phyloP scores from a whole-genome alignment of 805 yeast species.

The Nakazawaea molendinolei region DNA sequence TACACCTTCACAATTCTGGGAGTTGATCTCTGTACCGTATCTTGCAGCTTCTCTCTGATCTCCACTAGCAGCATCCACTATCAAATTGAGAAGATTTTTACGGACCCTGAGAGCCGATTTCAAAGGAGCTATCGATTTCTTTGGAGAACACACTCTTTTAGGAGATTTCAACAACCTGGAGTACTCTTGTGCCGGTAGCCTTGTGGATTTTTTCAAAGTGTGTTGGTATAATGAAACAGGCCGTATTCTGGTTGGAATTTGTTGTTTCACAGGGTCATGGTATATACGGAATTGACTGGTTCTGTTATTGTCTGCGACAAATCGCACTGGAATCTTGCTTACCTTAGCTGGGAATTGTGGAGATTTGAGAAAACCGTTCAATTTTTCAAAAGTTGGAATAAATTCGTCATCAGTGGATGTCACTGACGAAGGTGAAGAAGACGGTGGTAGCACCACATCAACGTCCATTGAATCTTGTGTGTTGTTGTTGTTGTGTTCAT shows the following conservation, averaged over 20 bases:
- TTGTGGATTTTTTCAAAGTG: slow-evolving; percentile 10
- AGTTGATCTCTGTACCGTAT: slow-evolving; percentile 63
- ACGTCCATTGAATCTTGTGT: slow-evolving; percentile 10
- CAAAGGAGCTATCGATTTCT: slow-evolving; percentile 19
- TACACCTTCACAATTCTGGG: slow-evolving; percentile 55
- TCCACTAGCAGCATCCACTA: slow-evolving; percentile 61
- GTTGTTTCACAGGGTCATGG: slow-evolving; percentile 10
- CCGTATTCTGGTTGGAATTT: not conserved
- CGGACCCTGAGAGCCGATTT: slow-evolving; percentile 28
- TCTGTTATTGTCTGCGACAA: not conserved
- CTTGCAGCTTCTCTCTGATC: slow-evolving; percentile 55
- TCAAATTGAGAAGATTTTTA: slow-evolving; percentile 31
- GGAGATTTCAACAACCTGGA: slow-evolving; percentile 24
- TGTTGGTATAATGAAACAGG: slow-evolving; percentile 2
- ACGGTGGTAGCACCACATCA: slow-evolving; percentile 5
- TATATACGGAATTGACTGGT: slow-evolving; percentile 7
- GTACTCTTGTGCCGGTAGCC: slow-evolving; percentile 14
- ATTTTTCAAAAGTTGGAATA: slow-evolving; percentile 1
- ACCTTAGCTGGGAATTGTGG: slow-evolving; percentile 1
- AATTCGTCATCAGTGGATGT: slow-evolving; percentile 1
- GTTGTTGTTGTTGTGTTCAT: not conserved
- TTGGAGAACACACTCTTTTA: slow-evolving; percentile 38
- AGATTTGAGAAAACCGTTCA: slow-evolving; percentile 2
- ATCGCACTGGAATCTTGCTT: slow-evolving; percentile 10
- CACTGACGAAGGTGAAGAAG: not conserved